A percentile compares a stretch with the other conserved stretches of the same genome.
Evolutionary conservation across 495 filamentous ascomycete species (phyloP).

Genomic region (Penicillium daleae): DNA sequence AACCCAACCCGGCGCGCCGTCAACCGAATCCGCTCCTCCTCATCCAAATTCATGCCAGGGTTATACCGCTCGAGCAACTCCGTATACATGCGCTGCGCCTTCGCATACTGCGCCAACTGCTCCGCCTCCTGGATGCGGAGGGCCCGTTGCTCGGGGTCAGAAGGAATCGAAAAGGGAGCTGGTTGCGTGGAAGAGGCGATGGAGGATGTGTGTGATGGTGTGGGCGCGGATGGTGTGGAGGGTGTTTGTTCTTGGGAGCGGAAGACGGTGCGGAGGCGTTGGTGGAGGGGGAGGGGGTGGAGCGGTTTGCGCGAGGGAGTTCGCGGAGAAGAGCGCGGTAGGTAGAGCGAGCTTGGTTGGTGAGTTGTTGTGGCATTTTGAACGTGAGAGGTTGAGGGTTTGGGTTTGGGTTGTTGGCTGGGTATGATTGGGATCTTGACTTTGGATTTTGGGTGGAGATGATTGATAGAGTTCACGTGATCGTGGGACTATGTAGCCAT

Average conservation of each 20-base stretch:
- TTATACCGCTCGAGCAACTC: constrained; percentile 89
- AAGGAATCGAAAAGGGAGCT: constrained; percentile 21
- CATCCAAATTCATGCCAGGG: constrained; percentile 79
- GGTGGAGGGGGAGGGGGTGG: constrained; percentile 60
- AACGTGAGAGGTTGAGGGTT: constrained; percentile 9
- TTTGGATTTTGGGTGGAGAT: background rate
- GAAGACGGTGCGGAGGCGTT: constrained; percentile 58
- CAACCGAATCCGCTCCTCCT: constrained; percentile 82
- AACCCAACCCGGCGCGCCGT: constrained; percentile 87
- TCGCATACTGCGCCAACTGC: constrained; percentile 78
- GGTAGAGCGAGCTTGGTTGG: constrained; percentile 66
- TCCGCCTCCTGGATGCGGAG: constrained; percentile 61
- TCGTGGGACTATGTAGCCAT: background rate
- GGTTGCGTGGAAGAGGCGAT: constrained; percentile 3
- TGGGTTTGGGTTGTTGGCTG: constrained; percentile 7
- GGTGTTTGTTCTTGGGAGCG: constrained; percentile 28
- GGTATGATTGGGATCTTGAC: background rate
- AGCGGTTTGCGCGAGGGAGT: constrained; percentile 70
- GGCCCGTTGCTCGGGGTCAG: constrained; percentile 17
- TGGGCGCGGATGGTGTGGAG: constrained; percentile 21
- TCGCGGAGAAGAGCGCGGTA: constrained; percentile 93
- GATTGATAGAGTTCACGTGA: constrained; percentile 8
- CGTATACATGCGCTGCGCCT: constrained; percentile 80
- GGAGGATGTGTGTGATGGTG: constrained; percentile 17
- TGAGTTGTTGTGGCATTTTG: constrained; percentile 30